Conservation (phyloP, 1,139 yeast species). For the Eremothecium sinecaudum region DNA sequence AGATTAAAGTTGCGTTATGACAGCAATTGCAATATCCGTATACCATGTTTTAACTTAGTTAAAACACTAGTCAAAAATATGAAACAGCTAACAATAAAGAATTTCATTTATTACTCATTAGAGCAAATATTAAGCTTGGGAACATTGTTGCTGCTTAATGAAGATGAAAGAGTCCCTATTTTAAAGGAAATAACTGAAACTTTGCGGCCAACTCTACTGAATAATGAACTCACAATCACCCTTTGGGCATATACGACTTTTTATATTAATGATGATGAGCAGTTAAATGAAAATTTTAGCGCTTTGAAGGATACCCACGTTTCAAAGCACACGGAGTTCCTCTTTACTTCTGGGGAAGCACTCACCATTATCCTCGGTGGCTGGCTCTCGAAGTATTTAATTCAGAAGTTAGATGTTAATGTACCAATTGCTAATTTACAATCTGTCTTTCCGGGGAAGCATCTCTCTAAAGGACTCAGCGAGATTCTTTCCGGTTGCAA, state of each 20-base stretch:
- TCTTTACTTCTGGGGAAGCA: constrained; percentile 82
- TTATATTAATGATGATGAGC: constrained; percentile 28
- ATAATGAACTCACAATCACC: constrained; percentile 52
- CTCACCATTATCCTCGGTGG: constrained; percentile 64
- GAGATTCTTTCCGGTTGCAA: constrained; percentile 45
- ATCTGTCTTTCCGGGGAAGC: constrained; percentile 23
- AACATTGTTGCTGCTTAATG: constrained; percentile 34
- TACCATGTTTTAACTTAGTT: background rate
- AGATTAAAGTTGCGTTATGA: constrained; percentile 31
- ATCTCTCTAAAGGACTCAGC: constrained; percentile 28
- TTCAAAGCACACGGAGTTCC: constrained; percentile 62
- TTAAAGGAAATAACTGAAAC: constrained; percentile 29
- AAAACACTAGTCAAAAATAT: background rate
- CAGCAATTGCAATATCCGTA: background rate
- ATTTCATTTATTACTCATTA: constrained; percentile 39
- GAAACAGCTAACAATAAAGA: constrained; percentile 11
- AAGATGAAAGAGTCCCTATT: constrained; percentile 15
- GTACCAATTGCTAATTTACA: constrained; percentile 12
- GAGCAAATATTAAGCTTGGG: constrained; percentile 57
- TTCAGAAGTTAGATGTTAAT: constrained; percentile 42
- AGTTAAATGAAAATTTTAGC: constrained; percentile 35
- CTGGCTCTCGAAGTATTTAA: constrained; percentile 57
- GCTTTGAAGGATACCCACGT: constrained; percentile 48
- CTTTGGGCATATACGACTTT: constrained; percentile 50
- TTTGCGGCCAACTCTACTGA: constrained; percentile 40